These are phyloP conservation scores for Alternaria ethzedia DNA, from an alignment of 2,329 filamentous ascomycete species.

Conservation along the genomic window DNA sequence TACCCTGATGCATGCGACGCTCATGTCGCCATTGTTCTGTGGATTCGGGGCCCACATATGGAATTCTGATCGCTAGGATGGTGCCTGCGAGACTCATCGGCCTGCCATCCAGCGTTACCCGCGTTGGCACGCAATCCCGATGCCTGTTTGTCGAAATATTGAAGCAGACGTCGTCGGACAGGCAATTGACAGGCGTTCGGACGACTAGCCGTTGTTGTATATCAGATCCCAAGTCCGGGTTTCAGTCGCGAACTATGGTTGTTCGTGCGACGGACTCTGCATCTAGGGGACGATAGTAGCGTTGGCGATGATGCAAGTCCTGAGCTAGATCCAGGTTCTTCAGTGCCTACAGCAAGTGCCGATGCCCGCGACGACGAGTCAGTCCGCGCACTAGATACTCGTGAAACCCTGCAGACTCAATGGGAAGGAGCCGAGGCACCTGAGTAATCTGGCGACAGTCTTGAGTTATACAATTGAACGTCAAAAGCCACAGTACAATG, in stretches of 20 bases:
- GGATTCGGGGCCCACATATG: background rate
- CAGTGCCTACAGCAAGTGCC: slow-evolving; percentile 4
- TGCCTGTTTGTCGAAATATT: background rate
- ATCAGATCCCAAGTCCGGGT: background rate
- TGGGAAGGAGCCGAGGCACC: background rate
- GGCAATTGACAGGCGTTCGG: background rate
- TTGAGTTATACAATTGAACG: background rate
- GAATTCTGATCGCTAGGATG: background rate
- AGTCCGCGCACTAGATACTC: background rate
- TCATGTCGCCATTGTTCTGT: background rate
- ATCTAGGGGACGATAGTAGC: background rate
- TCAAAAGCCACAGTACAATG: background rate
- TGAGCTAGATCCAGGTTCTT: background rate
- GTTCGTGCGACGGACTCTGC: slow-evolving; percentile 4
- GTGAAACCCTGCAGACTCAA: background rate
- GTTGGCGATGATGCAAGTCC: background rate
- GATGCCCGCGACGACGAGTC: slow-evolving; percentile 3
- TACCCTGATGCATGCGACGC: background rate
- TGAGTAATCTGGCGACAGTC: background rate
- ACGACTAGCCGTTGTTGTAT: background rate
- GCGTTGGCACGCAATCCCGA: background rate
- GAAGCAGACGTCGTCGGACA: background rate
- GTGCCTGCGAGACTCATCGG: background rate
- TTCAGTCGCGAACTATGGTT: slow-evolving; percentile 1
- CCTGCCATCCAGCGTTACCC: background rate